phyloP scores from a whole-genome alignment of 2,329 filamentous ascomycete genomes.

The Sporothrix phasma region DNA sequence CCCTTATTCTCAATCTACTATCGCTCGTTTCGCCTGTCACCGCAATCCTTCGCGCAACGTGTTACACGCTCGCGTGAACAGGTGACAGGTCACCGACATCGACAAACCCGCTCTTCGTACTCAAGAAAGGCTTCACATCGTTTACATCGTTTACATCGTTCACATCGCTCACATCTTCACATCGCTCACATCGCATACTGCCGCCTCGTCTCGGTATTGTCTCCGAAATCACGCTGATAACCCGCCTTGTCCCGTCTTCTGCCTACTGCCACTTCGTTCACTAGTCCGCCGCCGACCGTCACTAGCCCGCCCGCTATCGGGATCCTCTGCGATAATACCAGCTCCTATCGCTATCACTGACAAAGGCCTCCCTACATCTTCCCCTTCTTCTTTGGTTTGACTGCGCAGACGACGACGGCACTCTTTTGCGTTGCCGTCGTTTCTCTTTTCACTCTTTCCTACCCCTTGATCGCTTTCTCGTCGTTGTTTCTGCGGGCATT shows the following conservation, averaged over 20 bases:
- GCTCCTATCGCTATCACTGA: neutral
- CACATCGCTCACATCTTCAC: neutral
- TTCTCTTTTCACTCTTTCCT: neutral
- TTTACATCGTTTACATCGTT: neutral
- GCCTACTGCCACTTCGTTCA: neutral
- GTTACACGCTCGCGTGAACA: neutral
- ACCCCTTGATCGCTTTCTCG: neutral
- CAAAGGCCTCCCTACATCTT: neutral
- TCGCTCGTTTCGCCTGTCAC: neutral
- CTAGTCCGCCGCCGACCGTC: conserved; percentile 1
- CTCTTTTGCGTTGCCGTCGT: conserved; percentile 1
- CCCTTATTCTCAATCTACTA: neutral
- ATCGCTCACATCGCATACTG: neutral
- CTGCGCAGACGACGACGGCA: neutral
- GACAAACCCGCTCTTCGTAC: neutral
- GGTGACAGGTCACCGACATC: neutral
- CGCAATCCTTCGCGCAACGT: conserved; percentile 6
- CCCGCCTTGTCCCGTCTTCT: neutral
- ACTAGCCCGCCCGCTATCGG: conserved; percentile 7
- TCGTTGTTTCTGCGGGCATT: neutral
- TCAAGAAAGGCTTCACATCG: neutral
- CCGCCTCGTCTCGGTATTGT: neutral
- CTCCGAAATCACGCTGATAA: neutral
- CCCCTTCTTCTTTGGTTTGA: neutral
- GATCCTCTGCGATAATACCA: neutral